These are phyloP conservation scores for Flaveria bidentis DNA, from an alignment of 129 eudicot genomes.

Conservation along the genomic window DNA sequence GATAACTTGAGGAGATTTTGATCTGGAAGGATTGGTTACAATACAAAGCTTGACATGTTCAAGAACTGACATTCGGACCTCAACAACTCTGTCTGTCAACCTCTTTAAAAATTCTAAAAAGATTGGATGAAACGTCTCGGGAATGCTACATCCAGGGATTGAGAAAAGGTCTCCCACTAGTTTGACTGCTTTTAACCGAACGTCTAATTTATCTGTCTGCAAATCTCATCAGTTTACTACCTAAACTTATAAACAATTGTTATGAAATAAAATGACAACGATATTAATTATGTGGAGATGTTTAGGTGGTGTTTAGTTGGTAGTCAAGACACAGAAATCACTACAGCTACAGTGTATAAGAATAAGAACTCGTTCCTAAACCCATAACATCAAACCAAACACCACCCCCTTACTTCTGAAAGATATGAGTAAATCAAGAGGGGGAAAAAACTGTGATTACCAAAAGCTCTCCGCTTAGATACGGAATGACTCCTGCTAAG, in stretches of 20 bases:
- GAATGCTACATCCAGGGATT: constrained; percentile 59
- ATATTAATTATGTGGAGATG: constrained; percentile 12
- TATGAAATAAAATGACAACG: constrained; percentile 4
- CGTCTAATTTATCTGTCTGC: constrained; percentile 80
- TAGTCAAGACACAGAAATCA: background rate
- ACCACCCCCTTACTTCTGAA: background rate
- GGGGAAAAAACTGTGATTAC: constrained; percentile 39
- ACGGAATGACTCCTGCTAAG: constrained; percentile 82
- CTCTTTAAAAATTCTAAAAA: constrained; percentile 86
- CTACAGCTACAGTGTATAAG: background rate
- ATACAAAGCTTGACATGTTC: constrained; percentile 73
- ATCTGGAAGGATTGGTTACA: constrained; percentile 71
- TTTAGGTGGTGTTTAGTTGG: constrained; percentile 2
- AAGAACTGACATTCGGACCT: constrained; percentile 87
- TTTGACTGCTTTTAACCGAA: constrained; percentile 72
- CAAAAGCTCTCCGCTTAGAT: constrained; percentile 88
- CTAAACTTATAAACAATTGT: constrained; percentile 15
- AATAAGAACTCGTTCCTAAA: background rate
- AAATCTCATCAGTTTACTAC: constrained; percentile 30
- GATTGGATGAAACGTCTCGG: constrained; percentile 75
- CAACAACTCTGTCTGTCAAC: constrained; percentile 79
- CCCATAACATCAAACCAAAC: background rate
- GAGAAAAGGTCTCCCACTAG: constrained; percentile 88
- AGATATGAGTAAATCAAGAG: background rate
- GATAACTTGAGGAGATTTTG: constrained; percentile 72